Percentiles rank a stretch among this genome's conserved stretches.
These are phyloP conservation scores for Cocos nucifera DNA, from an alignment of 176 grass and related monocot species.

Conservation along the genomic window DNA sequence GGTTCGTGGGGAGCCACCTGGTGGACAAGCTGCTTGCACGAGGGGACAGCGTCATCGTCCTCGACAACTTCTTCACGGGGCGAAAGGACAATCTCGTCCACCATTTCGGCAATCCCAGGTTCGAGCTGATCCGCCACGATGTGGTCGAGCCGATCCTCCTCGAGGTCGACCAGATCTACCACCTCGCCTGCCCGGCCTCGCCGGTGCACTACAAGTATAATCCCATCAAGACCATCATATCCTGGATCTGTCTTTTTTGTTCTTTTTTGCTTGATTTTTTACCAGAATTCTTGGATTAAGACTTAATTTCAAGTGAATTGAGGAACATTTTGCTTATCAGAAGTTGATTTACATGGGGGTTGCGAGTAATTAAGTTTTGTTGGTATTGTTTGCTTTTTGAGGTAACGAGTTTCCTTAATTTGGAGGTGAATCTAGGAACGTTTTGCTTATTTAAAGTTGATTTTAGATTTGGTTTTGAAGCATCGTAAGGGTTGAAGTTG, in stretches of 20 bases:
- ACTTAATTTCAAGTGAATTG: too few species aligned
- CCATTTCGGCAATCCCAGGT: slow-evolving; percentile 68
- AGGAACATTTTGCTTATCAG: too few species aligned
- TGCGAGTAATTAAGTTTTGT: too few species aligned
- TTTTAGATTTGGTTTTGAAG: too few species aligned
- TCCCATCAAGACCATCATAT: slow-evolving; percentile 99
- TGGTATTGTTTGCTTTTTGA: too few species aligned
- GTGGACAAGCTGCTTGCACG: slow-evolving; percentile 68
- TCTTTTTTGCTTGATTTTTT: background rate
- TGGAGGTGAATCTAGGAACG: too few species aligned
- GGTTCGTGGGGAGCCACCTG: slow-evolving; percentile 87
- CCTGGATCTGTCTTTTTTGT: slow-evolving; percentile 26
- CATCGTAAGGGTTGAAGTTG: too few species aligned
- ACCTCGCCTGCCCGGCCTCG: slow-evolving; percentile 91
- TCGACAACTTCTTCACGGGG: slow-evolving; percentile 97
- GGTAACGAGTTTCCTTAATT: too few species aligned
- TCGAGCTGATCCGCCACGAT: slow-evolving; percentile 88
- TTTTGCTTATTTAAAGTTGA: too few species aligned
- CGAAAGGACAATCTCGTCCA: slow-evolving; percentile 83
- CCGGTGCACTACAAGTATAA: slow-evolving; percentile 96
- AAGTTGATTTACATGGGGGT: too few species aligned
- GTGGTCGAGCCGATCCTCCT: slow-evolving; percentile 93
- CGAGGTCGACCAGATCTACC: slow-evolving; percentile 99
- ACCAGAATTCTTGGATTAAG: background rate
- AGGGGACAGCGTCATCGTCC: slow-evolving; percentile 87